Base-by-base conservation (phyloP, 768 basidiomycete genomes). In the Lactarius vividus region DNA sequence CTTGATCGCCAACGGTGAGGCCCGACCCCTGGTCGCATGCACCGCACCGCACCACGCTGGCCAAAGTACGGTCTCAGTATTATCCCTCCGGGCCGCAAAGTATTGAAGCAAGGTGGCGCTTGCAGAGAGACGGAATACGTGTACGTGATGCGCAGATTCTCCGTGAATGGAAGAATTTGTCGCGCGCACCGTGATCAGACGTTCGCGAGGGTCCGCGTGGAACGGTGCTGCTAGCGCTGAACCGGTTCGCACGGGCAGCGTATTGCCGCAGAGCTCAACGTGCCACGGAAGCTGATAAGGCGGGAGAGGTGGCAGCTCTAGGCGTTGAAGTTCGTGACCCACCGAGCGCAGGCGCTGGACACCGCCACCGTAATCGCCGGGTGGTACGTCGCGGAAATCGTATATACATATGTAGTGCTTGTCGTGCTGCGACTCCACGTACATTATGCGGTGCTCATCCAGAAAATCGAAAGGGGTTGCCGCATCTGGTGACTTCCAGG, bases 361-460 rank as follows among this genome's bases (percentile, higher is more conserved):
- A 26, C 26, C 49, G 4, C 26, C 46, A 26, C 23, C 3, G 23
- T 13, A 13, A 52, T 4, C 49, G 49, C 26, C 13, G 6, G 49
- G 23, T 15, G 49, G 49, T 23, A 52, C 13, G 37, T 39, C 11
- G 40, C 66, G 66, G 35, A 67, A 23, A 52, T 67, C 61, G 49
- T 59, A 67, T 13, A 63, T 57, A 33, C 58, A 49, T 44, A 67
- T 33, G 52, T 26, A 26, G 49, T 52, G 49, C 49, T 33, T 54
- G 31, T 67, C 61, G 8, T 67, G 33, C 5, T 23, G 16, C 7
- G 66, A 67, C 18, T 16, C 26, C 20, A 62, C 42, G 35, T 59
- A 67, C 20, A 63, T 3, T 40, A 67, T 67, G 33, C 58, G 65
- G 16, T 59, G 42, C 35, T 67, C 61, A 11, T 67, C 66, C 28